Conservation (phyloP, 129 eudicot species). For the Tagetes erecta region DNA sequence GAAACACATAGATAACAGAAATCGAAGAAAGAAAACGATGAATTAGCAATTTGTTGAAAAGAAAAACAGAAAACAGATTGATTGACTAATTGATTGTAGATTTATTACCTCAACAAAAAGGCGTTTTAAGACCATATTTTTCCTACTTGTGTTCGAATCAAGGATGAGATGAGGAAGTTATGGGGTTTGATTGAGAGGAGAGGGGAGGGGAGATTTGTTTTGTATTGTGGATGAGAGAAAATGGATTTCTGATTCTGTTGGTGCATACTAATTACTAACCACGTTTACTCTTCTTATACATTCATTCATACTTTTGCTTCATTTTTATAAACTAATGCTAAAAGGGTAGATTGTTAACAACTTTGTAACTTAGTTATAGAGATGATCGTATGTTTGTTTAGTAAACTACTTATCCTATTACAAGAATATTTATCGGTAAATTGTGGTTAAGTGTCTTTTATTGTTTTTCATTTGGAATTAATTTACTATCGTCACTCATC, state of each 20-base stretch:
- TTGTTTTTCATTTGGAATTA: too few species aligned
- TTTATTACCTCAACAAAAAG: slow-evolving; percentile 30
- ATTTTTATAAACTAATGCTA: too few species aligned
- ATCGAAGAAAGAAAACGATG: neutral
- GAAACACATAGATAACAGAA: neutral
- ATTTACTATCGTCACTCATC: too few species aligned
- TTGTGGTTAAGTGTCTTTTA: too few species aligned
- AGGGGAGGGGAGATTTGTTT: slow-evolving; percentile 13
- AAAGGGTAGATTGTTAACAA: too few species aligned
- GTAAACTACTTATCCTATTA: too few species aligned
- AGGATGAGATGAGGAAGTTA: slow-evolving; percentile 17
- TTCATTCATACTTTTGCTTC: too few species aligned
- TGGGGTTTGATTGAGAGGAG: neutral
- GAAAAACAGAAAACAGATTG: neutral
- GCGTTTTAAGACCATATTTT: slow-evolving; percentile 31
- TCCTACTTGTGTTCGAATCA: neutral
- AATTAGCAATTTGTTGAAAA: neutral
- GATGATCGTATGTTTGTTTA: too few species aligned
- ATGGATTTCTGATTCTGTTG: neutral
- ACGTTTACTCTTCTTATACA: neutral
- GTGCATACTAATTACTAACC: slow-evolving; percentile 18
- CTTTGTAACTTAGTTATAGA: too few species aligned
- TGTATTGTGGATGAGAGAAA: slow-evolving; percentile 18
- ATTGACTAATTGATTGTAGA: neutral
- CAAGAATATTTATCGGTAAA: too few species aligned